phyloP scores from a whole-genome alignment of 148 eudicot genomes.

The Cornus controversa region DNA sequence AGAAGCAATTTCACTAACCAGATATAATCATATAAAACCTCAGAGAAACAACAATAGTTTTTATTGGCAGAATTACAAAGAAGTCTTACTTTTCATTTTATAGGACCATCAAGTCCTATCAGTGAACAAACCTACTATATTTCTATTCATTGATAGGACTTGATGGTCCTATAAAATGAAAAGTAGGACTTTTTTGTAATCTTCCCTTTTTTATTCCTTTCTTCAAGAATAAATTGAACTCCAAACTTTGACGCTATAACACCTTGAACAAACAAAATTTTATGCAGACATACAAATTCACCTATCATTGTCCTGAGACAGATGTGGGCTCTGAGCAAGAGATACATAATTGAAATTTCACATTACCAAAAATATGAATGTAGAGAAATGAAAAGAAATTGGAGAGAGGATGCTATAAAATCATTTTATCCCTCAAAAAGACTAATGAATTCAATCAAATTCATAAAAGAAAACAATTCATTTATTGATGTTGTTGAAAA shows the following conservation, averaged over 20 bases:
- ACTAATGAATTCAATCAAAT: neutral
- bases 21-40: neutral
- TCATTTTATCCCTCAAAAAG: neutral
- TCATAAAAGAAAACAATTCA: neutral
- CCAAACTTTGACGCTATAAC: neutral
- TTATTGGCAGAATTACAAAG: too few species aligned
- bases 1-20: neutral
- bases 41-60: neutral
- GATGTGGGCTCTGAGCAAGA: neutral
- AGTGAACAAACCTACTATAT: too few species aligned
- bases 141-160: too few species aligned
- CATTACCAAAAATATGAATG: neutral
- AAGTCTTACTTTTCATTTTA: too few species aligned
- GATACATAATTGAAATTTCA: neutral
- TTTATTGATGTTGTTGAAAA: too few species aligned
- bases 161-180: too few species aligned
- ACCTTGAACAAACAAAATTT: constrained; percentile 2
- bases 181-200: too few species aligned
- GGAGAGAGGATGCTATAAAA: neutral
- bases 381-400: neutral
- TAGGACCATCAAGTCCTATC: too few species aligned
- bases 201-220: neutral
- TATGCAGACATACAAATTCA: neutral
- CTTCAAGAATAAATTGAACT: neutral
- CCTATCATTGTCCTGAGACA: neutral